A percentile compares a stretch with the other conserved stretches of the same genome.
Conservation (phyloP, 306 rosid genomes). For the Dalbergia cultrata region DNA sequence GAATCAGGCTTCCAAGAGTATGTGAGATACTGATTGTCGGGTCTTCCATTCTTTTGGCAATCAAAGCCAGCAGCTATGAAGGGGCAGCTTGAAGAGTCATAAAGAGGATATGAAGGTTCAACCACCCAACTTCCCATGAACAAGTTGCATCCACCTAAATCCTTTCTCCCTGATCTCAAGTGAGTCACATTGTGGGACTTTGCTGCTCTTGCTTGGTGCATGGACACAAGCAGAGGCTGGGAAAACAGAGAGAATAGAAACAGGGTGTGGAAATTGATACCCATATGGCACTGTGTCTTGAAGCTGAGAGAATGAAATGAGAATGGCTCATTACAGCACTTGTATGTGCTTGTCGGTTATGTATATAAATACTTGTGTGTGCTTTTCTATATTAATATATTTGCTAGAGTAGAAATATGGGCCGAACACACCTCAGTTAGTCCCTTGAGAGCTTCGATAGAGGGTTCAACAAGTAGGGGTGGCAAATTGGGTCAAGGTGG, state of each 20-base stretch:
- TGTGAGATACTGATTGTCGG: conserved; percentile 80
- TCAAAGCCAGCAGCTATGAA: conserved; percentile 79
- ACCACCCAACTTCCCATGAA: conserved; percentile 84
- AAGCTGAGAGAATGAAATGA: not conserved
- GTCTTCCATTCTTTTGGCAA: conserved; percentile 78
- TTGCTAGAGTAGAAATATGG: no score
- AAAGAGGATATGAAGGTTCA: conserved; percentile 76
- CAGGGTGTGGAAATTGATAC: conserved; percentile 48
- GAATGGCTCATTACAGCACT: not conserved
- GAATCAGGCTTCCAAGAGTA: conserved; percentile 90
- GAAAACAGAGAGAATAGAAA: conserved; percentile 50
- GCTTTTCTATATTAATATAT: no score
- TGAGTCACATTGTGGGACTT: conserved; percentile 44
- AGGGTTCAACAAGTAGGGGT: no score
- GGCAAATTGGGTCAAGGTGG: no score
- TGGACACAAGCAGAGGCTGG: conserved; percentile 42
- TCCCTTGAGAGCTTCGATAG: no score
- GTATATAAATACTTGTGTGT: not conserved
- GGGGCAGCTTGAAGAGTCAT: conserved; percentile 78
- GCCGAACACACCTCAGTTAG: no score
- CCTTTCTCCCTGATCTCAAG: conserved; percentile 54
- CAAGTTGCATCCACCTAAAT: conserved; percentile 64
- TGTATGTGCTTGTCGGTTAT: conserved; percentile 30
- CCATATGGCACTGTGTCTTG: conserved; percentile 53
- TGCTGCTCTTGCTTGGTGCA: conserved; percentile 57